Evolutionary conservation across 2,329 filamentous ascomycete genomes (phyloP).

Genomic region (Chaetoscypha palmicola): DNA sequence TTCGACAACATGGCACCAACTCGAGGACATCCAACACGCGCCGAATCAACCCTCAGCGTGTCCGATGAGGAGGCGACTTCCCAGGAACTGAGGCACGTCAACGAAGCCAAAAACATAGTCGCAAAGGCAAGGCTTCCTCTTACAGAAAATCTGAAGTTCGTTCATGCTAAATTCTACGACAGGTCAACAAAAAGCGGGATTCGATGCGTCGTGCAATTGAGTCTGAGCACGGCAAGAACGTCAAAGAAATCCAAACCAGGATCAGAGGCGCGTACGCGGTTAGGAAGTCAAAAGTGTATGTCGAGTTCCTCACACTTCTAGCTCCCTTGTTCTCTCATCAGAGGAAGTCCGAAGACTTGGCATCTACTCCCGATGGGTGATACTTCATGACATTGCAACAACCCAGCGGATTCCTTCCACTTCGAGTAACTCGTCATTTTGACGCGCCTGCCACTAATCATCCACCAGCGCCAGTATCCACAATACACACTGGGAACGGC

Average conservation of each 20-base stretch:
- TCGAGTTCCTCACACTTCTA: neutral
- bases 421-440: no score
- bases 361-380: neutral
- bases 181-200: slow-evolving; percentile 25
- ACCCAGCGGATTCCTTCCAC: no score
- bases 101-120: no score
- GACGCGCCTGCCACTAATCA: slow-evolving; percentile 4
- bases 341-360: neutral
- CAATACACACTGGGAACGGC: slow-evolving; percentile 19
- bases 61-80: slow-evolving; percentile 11
- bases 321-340: neutral
- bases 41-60: slow-evolving; percentile 2
- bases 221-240: slow-evolving; percentile 18
- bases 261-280: slow-evolving; percentile 21
- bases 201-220: slow-evolving; percentile 26
- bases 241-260: slow-evolving; percentile 20
- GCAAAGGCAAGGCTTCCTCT: slow-evolving; percentile 8
- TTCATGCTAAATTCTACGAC: no score
- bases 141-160: no score
- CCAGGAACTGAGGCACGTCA: no score
- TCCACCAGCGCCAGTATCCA: slow-evolving; percentile 22
- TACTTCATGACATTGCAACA: no score
- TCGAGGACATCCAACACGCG: neutral
- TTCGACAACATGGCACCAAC: neutral
- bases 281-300: slow-evolving; percentile 25